Conservation (phyloP, 441 rosid species). For the Hypseocharis bilobata region DNA sequence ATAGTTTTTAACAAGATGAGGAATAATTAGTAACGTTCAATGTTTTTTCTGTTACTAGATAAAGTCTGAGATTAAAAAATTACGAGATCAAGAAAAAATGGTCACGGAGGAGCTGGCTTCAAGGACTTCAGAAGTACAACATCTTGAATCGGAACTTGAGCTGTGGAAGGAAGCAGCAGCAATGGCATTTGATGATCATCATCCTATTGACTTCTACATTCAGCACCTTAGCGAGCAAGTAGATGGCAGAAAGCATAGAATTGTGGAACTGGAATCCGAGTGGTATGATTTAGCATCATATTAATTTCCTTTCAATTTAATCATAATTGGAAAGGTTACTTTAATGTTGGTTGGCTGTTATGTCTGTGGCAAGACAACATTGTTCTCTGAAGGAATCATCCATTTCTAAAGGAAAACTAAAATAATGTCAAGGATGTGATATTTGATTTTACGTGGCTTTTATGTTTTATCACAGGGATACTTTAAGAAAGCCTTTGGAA, state of each 20-base stretch:
- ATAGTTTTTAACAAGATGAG: background rate
- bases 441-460: conserved; percentile 3
- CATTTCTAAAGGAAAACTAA: too few relatives aligned
- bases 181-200: conserved; percentile 42
- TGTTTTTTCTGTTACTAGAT: conserved; percentile 16
- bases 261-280: conserved; percentile 37
- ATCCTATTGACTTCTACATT: conserved; percentile 39
- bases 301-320: background rate
- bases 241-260: conserved; percentile 31
- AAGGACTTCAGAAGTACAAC: conserved; percentile 33
- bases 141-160: conserved; percentile 49
- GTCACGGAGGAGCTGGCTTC: conserved; percentile 17
- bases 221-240: conserved; percentile 41
- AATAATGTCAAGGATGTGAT: background rate
- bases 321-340: background rate
- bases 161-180: conserved; percentile 44
- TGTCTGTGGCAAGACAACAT: background rate
- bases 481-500: conserved; percentile 40
- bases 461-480: conserved; percentile 38
- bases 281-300: conserved; percentile 35
- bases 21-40: background rate
- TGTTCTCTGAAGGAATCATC: background rate
- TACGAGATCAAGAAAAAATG: conserved; percentile 6
- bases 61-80: conserved; percentile 1
- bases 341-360: background rate